Conservation (phyloP, 2,329 filamentous ascomycete species). For the Calonectria henricotiae region DNA sequence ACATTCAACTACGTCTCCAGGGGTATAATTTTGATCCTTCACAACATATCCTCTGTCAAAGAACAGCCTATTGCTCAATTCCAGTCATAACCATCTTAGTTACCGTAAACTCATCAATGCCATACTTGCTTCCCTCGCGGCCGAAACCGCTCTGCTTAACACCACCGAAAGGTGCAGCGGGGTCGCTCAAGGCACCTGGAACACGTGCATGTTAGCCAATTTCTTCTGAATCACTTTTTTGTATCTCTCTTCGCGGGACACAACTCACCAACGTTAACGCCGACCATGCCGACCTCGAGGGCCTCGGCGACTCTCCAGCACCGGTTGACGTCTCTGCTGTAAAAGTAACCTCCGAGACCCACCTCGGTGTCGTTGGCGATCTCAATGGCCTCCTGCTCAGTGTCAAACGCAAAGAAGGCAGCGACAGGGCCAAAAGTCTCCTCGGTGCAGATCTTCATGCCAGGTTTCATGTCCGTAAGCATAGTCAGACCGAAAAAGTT, state of each 20-base stretch:
- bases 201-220: conserved; percentile 40
- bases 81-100: conserved; percentile 72
- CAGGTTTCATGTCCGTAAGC: conserved; percentile 76
- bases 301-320: conserved; percentile 63
- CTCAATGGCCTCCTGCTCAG: conserved; percentile 78
- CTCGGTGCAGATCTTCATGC: conserved; percentile 78
- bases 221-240: not conserved
- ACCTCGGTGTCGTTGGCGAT: conserved; percentile 78
- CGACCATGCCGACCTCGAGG: conserved; percentile 64
- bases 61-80: conserved; percentile 46
- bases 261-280: conserved; percentile 54
- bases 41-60: conserved; percentile 24
- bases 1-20: conserved; percentile 16
- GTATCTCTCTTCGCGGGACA: not conserved
- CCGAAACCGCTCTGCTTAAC: conserved; percentile 86
- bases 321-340: conserved; percentile 64
- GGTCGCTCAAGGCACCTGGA: conserved; percentile 66
- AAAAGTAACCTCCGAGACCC: conserved; percentile 82
- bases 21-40: conserved; percentile 46
- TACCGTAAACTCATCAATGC: conserved; percentile 79
- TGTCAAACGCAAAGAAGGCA: conserved; percentile 78
- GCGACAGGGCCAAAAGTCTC: conserved; percentile 84
- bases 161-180: conserved; percentile 77
- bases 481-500: conserved; percentile 82
- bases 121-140: conserved; percentile 81